Base-by-base conservation (phyloP, 495 filamentous ascomycete species). In the Aspergillus leporis region DNA sequence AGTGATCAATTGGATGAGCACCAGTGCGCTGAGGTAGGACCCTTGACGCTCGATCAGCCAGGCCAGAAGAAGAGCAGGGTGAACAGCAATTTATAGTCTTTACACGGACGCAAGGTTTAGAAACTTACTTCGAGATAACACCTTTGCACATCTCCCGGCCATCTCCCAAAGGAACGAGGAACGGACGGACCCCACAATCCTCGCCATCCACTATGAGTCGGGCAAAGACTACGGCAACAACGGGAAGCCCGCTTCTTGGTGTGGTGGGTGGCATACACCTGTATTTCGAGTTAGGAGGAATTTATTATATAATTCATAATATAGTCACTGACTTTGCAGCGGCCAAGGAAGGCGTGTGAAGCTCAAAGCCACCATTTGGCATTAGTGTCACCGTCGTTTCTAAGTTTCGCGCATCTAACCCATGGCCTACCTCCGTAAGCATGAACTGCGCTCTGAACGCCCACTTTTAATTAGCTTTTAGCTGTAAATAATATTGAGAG, bases 371-470 rank as follows among this genome's bases (percentile, higher is more conserved):
- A 6, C 74, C 72, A 52, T 74, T 61, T 19, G 65, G 52, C 43
- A 67, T 56, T 25, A 53, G 58, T 18, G 70, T 75, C 22, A 72
- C 74, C 9, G 67, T 74, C 16, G 74, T 77, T 60, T 75, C 71
- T 13, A 77, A 53, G 22, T 72, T 72, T 4, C 62, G 62, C 9
- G 73, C 71, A 61, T 77, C 74, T 5, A 73, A 53, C 0, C 74
- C 73, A 59, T 74, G 74, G 10, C 70, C 66, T 7, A 75, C 53
- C 58, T 77, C 74, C 0, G 70, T 77, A 2, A 77, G 57, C 61
- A 75, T 60, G 32, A 66, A 77, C 41, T 70, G 66, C 16, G 66
- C 70, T 21, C 71, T 73, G 13, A 18, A 53, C 25, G 25, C 3
- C 25, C 25, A 28, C 25, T 19, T 9, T 43, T 13, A 34, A 14